These are phyloP conservation scores for Conticribra weissflogii DNA, from an alignment of 108 stramenopile genomes.

Conservation along the genomic window DNA sequence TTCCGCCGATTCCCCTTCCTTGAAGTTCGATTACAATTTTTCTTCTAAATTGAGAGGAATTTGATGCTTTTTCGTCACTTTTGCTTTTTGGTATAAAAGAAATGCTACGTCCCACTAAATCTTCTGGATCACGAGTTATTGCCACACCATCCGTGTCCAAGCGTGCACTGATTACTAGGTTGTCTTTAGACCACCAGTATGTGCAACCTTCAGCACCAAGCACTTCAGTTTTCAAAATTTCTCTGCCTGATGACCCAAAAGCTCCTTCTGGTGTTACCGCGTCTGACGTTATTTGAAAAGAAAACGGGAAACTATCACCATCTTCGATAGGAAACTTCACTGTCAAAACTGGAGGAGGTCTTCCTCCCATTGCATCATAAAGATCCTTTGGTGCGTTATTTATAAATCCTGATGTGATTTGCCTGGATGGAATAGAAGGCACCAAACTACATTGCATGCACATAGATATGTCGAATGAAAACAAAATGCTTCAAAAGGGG, in stretches of 20 bases:
- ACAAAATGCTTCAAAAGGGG: too few relatives aligned
- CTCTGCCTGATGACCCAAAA: too few relatives aligned
- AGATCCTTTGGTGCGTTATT: too few relatives aligned
- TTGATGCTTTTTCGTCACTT: too few relatives aligned
- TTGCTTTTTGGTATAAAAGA: not conserved
- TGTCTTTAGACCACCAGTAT: constrained; percentile 54
- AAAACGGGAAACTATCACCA: constrained; percentile 44
- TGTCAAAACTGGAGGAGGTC: constrained; percentile 58
- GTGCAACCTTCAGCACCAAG: constrained; percentile 1
- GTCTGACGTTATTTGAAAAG: constrained; percentile 31
- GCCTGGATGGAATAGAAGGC: too few relatives aligned
- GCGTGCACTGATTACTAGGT: constrained; percentile 61
- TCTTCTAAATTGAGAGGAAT: not conserved
- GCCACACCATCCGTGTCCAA: constrained; percentile 68
- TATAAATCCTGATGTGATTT: too few relatives aligned
- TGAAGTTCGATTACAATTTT: constrained; percentile 6
- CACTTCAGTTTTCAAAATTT: too few relatives aligned
- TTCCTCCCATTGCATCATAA: too few relatives aligned
- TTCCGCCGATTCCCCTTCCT: constrained; percentile 26
- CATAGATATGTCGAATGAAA: too few relatives aligned
- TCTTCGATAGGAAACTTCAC: constrained; percentile 30
- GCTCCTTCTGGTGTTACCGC: constrained; percentile 59
- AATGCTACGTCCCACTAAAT: constrained; percentile 54
- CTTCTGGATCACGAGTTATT: constrained; percentile 61
- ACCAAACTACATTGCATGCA: too few relatives aligned